Base-by-base conservation (phyloP, 768 basidiomycete species). In the Mycena chlorophos region DNA sequence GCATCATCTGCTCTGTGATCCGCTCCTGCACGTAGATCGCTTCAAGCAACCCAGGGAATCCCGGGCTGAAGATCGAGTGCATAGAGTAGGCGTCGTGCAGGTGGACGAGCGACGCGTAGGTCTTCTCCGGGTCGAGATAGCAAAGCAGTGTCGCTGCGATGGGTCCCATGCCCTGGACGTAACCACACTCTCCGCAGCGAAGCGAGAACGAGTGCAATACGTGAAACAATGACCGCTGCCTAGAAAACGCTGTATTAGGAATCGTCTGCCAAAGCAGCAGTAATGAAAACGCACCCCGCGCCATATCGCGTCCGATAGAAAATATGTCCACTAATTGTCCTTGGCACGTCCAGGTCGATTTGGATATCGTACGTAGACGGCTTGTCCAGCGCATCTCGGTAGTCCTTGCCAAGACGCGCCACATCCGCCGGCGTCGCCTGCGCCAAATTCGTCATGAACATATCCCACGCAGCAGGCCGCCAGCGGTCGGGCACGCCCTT, bases 121-220 rank as follows among this genome's bases (percentile, higher is more conserved):
- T 89, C 50, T 86, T 87, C 73, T 94, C 91, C 6, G 97, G 93
- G 60, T 88, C 87, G 68, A 94, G 88, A 69, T 98, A 98, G 73
- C 90, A 94, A 13, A 98, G 81, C 20, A 99, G 79, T 1, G 94
- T 98, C 1, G 95, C 91, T 0, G 96, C 93, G 54, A 99, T 91
- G 5, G 96, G 91, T 2, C 97, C 95, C 97, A 99, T 99, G 57
- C 97, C 97, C 73, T 99, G 97, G 37, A 95, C 94, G 68, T 99
- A 99, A 16, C 96, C 96, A 58, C 97, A 98, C 12, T 81, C 76
- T 17, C 76, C 69, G 71, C 96, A 98, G n/a, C 78, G 77, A 19
- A 95, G 78, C 1, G 94, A 95, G 68, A 97, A 94, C 49, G 84
- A 84, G 70, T 98, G 97, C 25, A 98, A 79, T 54, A 97, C 93